phyloP scores from a whole-genome alignment of 306 rosid genomes.

The Myrica gale region DNA sequence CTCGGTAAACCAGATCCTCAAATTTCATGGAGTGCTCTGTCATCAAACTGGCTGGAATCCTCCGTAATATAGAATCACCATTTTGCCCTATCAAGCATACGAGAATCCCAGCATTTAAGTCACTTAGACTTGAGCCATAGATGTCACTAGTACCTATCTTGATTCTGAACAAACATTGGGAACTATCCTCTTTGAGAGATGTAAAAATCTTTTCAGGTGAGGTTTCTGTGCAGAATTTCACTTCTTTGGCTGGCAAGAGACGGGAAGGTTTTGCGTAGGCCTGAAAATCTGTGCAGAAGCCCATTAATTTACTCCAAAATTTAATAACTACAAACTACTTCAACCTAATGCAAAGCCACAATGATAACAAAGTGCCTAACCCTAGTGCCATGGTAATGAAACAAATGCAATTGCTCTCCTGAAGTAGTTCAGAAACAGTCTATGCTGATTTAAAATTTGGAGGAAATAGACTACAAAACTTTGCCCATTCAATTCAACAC shows the following conservation, averaged over 20 bases:
- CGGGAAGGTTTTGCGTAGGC: slow-evolving; percentile 59
- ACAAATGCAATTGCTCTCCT: too few relatives aligned
- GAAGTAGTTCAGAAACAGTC: too few relatives aligned
- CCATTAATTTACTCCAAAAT: slow-evolving; percentile 5
- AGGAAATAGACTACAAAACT: too few relatives aligned
- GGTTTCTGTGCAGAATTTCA: slow-evolving; percentile 45
- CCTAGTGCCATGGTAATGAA: not conserved
- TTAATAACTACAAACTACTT: not conserved
- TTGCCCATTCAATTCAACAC: too few relatives aligned
- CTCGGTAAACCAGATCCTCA: slow-evolving; percentile 26
- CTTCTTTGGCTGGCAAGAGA: slow-evolving; percentile 64
- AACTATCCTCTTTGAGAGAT: slow-evolving; percentile 39
- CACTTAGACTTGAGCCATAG: slow-evolving; percentile 62
- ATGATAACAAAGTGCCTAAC: not conserved
- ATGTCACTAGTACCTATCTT: slow-evolving; percentile 63
- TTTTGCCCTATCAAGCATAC: slow-evolving; percentile 69
- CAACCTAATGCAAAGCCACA: slow-evolving; percentile 7
- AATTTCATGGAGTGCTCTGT: slow-evolving; percentile 37
- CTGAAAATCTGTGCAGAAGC: slow-evolving; percentile 54
- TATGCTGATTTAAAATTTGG: too few relatives aligned
- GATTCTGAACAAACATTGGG: slow-evolving; percentile 51
- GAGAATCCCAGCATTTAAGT: slow-evolving; percentile 70
- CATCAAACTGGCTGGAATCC: slow-evolving; percentile 58
- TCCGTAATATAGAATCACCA: slow-evolving; percentile 70
- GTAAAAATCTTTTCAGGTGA: slow-evolving; percentile 36